Conservation (phyloP, 2,329 filamentous ascomycete genomes). For the Pseudogymnoascus sp. region DNA sequence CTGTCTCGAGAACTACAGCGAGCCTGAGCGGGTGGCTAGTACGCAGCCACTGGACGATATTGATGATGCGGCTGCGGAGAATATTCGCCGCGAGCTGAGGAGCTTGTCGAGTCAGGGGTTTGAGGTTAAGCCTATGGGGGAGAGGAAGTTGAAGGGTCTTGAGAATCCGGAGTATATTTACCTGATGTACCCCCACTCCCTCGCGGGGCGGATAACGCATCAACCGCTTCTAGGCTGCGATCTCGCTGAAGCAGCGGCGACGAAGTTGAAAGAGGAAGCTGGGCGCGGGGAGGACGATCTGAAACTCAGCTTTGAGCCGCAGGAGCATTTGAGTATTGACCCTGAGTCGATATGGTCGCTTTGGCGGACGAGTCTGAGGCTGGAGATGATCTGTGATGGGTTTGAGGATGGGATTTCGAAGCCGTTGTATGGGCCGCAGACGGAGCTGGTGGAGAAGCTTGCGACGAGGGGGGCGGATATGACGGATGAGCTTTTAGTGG, state of each 20-base stretch:
- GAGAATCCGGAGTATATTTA: slow-evolving; percentile 97
- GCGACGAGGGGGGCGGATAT: slow-evolving; percentile 72
- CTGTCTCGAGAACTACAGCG: slow-evolving; percentile 81
- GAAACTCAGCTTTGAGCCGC: not conserved
- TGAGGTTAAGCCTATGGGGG: slow-evolving; percentile 92
- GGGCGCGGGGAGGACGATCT: slow-evolving; percentile 35
- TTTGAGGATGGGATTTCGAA: slow-evolving; percentile 59
- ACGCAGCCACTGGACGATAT: slow-evolving; percentile 66
- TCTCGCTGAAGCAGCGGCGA: slow-evolving; percentile 26
- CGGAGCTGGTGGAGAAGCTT: slow-evolving; percentile 69
- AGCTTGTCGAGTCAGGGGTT: slow-evolving; percentile 87
- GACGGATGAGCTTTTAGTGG: slow-evolving; percentile 78
- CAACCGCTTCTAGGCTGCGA: slow-evolving; percentile 36
- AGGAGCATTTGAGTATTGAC: slow-evolving; percentile 60
- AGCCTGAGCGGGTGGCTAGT: slow-evolving; percentile 65
- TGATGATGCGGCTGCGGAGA: slow-evolving; percentile 65
- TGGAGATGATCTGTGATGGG: slow-evolving; percentile 88
- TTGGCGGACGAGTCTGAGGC: slow-evolving; percentile 78
- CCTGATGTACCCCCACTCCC: slow-evolving; percentile 84
- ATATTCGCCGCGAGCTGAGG: slow-evolving; percentile 80
- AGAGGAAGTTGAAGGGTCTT: slow-evolving; percentile 90
- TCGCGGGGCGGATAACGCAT: slow-evolving; percentile 70
- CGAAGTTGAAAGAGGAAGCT: slow-evolving; percentile 20
- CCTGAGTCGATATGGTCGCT: slow-evolving; percentile 73
- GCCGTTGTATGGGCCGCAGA: slow-evolving; percentile 67